Conservation (phyloP, 192 early-diverging fungal species). For the Chytriomyces sp. region DNA sequence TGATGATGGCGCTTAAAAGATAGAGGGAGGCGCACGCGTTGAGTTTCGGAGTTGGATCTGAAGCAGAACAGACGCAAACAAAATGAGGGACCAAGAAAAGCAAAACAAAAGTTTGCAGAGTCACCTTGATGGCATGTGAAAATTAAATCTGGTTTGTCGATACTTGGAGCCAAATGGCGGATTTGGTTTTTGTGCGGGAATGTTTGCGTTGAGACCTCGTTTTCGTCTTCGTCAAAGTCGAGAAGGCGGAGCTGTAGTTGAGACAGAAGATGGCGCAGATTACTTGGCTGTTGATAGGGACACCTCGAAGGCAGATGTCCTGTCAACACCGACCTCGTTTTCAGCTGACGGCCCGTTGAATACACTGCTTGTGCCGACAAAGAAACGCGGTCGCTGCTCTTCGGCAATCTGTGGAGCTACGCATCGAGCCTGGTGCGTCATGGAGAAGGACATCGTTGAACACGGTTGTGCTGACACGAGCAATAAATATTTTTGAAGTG, state of each 20-base stretch:
- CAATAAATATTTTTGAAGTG: too few relatives aligned
- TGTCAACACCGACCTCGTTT: slow-evolving; percentile 60
- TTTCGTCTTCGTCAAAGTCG: slow-evolving; percentile 76
- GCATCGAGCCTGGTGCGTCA: slow-evolving; percentile 37
- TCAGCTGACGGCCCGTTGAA: slow-evolving; percentile 54
- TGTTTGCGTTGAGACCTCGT: slow-evolving; percentile 60
- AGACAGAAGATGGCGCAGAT: background rate
- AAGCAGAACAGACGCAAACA: too few relatives aligned
- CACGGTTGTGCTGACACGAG: too few relatives aligned
- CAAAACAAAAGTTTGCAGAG: background rate
- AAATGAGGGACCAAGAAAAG: too few relatives aligned
- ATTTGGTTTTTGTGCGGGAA: slow-evolving; percentile 73
- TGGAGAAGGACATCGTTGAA: slow-evolving; percentile 17
- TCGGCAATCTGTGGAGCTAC: slow-evolving; percentile 66
- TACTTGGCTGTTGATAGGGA: background rate
- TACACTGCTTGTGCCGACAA: slow-evolving; percentile 65
- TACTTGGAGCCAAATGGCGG: slow-evolving; percentile 67
- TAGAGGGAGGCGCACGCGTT: slow-evolving; percentile 42
- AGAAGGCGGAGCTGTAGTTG: slow-evolving; percentile 69
- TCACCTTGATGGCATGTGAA: slow-evolving; percentile 64
- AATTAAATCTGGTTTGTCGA: slow-evolving; percentile 60
- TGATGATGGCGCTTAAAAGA: slow-evolving; percentile 33
- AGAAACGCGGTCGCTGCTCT: slow-evolving; percentile 70
- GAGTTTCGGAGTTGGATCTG: background rate
- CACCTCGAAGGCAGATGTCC: too few relatives aligned